Base-by-base conservation (phyloP, 75 land plant genomes). In the Cunninghamia lanceolata region DNA sequence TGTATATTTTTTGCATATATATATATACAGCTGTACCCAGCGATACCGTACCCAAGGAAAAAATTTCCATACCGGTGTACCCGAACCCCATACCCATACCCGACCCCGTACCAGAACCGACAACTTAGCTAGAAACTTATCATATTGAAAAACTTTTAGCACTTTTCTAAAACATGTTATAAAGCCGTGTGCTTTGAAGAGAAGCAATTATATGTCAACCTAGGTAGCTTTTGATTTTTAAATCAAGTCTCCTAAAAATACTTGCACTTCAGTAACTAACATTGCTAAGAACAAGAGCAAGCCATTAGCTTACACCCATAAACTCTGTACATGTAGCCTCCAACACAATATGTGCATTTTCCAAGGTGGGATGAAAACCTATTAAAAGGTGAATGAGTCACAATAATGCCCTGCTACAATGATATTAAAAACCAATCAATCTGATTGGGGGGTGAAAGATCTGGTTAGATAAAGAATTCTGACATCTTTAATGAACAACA, bases 231-330 rank as follows among this genome's bases (percentile, higher is more conserved):
- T 43, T 45, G 42, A 45, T 80, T 43, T 39, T 80, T 25, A 80
- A 45, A n/a, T 45, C 32, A n/a, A 43, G 14, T 45, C 32, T 43
- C 21, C 21, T 79, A 25, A 28, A 28, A 79, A 79, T 40, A 76
- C 25, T 38, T 76, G 53, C n/a, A 28, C 82, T 43, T 42, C 2
- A n/a, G 75, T 73, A 34, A 2, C 19, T 17, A 45, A n/a, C 14
- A 45, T 45, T 45, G 32, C 28, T 80, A 80, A 80, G 34, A 11
- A 43, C 82, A 45, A 79, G 82, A 78, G 46, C 46, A 78, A 79
- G 46, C 13, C 13, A 8, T 28, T 79, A 42, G 82, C 50, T 73
- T 32, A 80, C 34, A 80, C 28, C 82, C 50, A n/a, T 80, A 80
- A 45, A 47, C 46, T 80, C 4, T 43, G 14, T 43, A 43, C 47